Base-by-base conservation (phyloP, 306 rosid species). In the Senna tora region DNA sequence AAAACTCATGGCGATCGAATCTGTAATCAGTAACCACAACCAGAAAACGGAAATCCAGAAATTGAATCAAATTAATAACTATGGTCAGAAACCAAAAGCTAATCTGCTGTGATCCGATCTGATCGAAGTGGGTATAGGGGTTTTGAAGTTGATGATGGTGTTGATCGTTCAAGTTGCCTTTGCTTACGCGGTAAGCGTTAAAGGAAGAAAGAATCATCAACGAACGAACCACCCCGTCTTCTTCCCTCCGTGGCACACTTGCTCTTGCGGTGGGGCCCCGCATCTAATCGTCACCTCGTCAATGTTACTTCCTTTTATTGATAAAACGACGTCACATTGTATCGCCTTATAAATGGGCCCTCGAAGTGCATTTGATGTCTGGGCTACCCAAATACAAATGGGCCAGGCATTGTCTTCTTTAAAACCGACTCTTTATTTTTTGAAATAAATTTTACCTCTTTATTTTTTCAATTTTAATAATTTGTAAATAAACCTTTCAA, bases 1-100 rank as follows among this genome's bases (percentile, higher is more conserved):
- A 75, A 89, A 89, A 79, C 97, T 92, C 97, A 87, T 92, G 80
- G 81, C 78, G 80, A 9, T 17, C 21, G 82, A 92, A 73, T 79
- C 58, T 49, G 57, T 17, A 92, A 73, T 79, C 58, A 42, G 57
- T 17, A 66, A 65, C n/a, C 15, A 17, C 50, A 50, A 65, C 16
- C 1, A 53, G 36, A 25, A 65, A 17, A 46, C n/a, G 36, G 19
- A 47, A 16, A 34, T 17, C 43, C 53, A 72, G 45, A 33, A 41
- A 25, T 36, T n/a, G 52, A 64, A 67, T 62, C 20, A 57, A 55
- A 56, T 28, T 28, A 13, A 7, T 16, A 68, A 19, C 9, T n/a
- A 68, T 19, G 66, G 54, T 30, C 21, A 9, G 52, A 39, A 21
- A 22, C 41, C 2, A 22, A 52, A 21, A 8, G 73, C 28, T n/a